A percentile compares a stretch with the other conserved stretches of the same genome.
Conservation (phyloP, 345 rosid species). For the Pistacia integerrima region DNA sequence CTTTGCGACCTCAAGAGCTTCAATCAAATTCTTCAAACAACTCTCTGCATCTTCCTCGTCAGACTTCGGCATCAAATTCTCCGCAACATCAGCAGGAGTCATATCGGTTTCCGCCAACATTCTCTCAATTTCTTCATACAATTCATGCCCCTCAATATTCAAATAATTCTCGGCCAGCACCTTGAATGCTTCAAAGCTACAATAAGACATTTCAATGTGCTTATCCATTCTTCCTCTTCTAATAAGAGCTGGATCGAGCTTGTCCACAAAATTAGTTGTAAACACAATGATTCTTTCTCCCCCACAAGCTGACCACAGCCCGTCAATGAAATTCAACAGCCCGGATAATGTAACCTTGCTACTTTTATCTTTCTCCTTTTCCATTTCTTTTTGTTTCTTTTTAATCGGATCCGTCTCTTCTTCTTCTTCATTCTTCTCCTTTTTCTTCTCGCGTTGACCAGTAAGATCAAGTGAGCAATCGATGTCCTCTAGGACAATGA, state of each 20-base stretch:
- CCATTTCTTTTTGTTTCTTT: slow-evolving; percentile 12
- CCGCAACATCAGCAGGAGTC: no score
- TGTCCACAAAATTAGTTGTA: slow-evolving; percentile 42
- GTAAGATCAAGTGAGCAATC: slow-evolving; percentile 26
- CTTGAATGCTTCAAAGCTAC: slow-evolving; percentile 43
- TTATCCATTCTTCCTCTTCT: slow-evolving; percentile 32
- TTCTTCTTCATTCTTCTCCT: slow-evolving; percentile 15
- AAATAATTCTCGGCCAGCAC: slow-evolving; percentile 36
- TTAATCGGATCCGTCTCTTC: slow-evolving; percentile 7
- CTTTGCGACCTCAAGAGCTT: slow-evolving; percentile 36
- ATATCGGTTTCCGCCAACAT: slow-evolving; percentile 30
- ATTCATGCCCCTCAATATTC: slow-evolving; percentile 8
- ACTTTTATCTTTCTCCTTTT: background rate
- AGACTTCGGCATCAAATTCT: no score
- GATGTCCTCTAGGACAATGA: slow-evolving; percentile 69
- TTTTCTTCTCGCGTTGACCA: slow-evolving; percentile 42
- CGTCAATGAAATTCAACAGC: slow-evolving; percentile 30
- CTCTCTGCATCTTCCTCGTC: no score
- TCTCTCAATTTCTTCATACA: slow-evolving; percentile 21
- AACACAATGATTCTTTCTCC: no score
- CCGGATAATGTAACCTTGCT: slow-evolving; percentile 42
- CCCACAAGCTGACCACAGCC: no score
- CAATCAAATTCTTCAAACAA: background rate
- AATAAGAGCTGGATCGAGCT: slow-evolving; percentile 48
- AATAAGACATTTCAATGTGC: slow-evolving; percentile 42